Percentiles rank a stretch among this genome's conserved stretches.
phyloP scores from a whole-genome alignment of 305 asterid species.

The Striga hermonthica region DNA sequence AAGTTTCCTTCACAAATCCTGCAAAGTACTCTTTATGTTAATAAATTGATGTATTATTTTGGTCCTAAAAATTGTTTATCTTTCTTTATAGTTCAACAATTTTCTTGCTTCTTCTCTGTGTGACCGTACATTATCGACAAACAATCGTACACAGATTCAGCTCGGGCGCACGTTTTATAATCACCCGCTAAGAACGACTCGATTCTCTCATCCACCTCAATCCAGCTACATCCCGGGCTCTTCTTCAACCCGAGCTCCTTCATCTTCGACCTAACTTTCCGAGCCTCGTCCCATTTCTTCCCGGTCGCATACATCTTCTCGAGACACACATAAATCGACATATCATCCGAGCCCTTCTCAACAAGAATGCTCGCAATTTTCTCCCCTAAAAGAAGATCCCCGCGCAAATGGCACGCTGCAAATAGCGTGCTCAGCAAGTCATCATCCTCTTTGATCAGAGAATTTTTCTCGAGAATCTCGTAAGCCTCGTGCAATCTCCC shows the following conservation, averaged over 20 bases:
- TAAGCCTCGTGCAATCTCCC: constrained; percentile 71
- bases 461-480: constrained; percentile 45
- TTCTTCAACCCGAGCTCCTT: constrained; percentile 61
- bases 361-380: constrained; percentile 52
- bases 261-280: constrained; percentile 58
- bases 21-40: no score
- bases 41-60: no score
- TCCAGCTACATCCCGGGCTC: constrained; percentile 79
- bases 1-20: no score
- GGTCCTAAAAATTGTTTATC: no score
- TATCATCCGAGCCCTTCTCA: constrained; percentile 48
- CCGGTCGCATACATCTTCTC: constrained; percentile 62
- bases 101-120: constrained; percentile 43
- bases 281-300: constrained; percentile 58
- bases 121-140: constrained; percentile 44
- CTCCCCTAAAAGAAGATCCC: constrained; percentile 56
- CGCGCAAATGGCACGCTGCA: constrained; percentile 62
- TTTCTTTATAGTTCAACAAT: no score
- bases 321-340: constrained; percentile 59
- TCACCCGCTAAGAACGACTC: constrained; percentile 58
- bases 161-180: constrained; percentile 35
- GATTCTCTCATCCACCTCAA: constrained; percentile 54
- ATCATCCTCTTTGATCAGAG: constrained; percentile 37
- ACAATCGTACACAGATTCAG: constrained; percentile 50
- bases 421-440: constrained; percentile 66